These are phyloP conservation scores for Phytophthora fragariaefolia DNA, from an alignment of 352 stramenopile genomes.

Conservation along the genomic window DNA sequence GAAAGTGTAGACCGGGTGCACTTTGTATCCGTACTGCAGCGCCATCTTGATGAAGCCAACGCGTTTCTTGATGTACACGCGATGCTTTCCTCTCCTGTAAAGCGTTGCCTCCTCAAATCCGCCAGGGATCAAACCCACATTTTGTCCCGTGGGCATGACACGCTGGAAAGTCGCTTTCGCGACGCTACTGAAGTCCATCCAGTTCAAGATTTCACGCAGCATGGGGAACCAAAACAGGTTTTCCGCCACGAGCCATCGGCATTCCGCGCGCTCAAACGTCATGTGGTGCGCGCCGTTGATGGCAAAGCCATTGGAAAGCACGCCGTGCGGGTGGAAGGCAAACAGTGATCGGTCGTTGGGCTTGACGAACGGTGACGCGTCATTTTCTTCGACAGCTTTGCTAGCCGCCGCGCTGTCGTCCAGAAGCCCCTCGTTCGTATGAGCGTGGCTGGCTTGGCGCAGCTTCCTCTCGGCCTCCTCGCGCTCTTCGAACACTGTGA, in stretches of 20 bases:
- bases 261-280: conserved; percentile 47
- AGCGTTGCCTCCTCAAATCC: conserved; percentile 96
- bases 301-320: conserved; percentile 52
- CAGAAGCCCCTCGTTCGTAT: conserved; percentile 30
- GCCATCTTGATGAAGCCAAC: conserved; percentile 94
- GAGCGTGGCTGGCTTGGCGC: conserved; percentile 38
- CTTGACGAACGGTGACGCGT: conserved; percentile 2
- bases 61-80: conserved; percentile 89
- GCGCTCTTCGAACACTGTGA: conserved; percentile 49
- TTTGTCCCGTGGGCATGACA: conserved; percentile 55
- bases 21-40: conserved; percentile 89
- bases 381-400: conserved; percentile 33
- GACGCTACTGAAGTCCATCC: conserved; percentile 59
- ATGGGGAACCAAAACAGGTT: conserved; percentile 69
- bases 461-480: conserved; percentile 7
- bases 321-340: conserved; percentile 71
- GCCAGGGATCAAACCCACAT: conserved; percentile 85
- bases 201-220: conserved; percentile 61
- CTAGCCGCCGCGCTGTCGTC: conserved; percentile 79
- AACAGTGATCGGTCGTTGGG: conserved; percentile 26
- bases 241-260: conserved; percentile 67
- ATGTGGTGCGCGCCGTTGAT: conserved; percentile 60
- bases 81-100: conserved; percentile 74
- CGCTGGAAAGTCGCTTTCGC: conserved; percentile 48
- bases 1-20: conserved; percentile 92